A percentile compares a stretch with the other conserved stretches of the same genome.
Conservation (phyloP, 257 asterid species). For the Jacaranda copaia region DNA sequence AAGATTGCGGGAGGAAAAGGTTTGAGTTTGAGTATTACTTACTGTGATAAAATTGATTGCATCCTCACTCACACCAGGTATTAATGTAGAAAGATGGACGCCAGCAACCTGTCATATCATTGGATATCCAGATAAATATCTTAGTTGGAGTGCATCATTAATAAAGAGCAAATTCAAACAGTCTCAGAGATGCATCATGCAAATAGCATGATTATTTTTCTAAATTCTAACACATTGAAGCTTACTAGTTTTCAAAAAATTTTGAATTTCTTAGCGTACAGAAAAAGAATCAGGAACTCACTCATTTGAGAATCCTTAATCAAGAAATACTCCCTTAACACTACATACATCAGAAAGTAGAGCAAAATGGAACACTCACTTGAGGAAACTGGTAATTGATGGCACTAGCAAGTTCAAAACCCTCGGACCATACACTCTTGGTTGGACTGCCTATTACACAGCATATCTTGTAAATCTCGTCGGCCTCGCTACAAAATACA, state of each 20-base stretch:
- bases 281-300: neutral
- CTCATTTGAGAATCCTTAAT: neutral
- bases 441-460: slow-evolving; percentile 85
- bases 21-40: slow-evolving; percentile 40
- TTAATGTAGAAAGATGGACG: slow-evolving; percentile 58
- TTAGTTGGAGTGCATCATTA: neutral
- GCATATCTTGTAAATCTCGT: slow-evolving; percentile 91
- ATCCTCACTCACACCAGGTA: slow-evolving; percentile 71
- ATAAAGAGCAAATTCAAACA: neutral
- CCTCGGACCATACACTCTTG: slow-evolving; percentile 74
- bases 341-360: neutral
- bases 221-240: neutral
- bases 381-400: slow-evolving; percentile 85
- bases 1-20: neutral
- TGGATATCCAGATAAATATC: too few relatives aligned
- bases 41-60: slow-evolving; percentile 74
- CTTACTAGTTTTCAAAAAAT: neutral
- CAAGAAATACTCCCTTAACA: neutral
- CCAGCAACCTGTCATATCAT: slow-evolving; percentile 55
- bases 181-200: neutral
- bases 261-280: neutral
- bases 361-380: slow-evolving; percentile 49
- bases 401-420: slow-evolving; percentile 81
- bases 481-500: slow-evolving; percentile 77
- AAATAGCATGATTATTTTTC: slow-evolving; percentile 2